Base-by-base conservation (phyloP, 257 asterid genomes). In the Nyctanthes arbortristis region DNA sequence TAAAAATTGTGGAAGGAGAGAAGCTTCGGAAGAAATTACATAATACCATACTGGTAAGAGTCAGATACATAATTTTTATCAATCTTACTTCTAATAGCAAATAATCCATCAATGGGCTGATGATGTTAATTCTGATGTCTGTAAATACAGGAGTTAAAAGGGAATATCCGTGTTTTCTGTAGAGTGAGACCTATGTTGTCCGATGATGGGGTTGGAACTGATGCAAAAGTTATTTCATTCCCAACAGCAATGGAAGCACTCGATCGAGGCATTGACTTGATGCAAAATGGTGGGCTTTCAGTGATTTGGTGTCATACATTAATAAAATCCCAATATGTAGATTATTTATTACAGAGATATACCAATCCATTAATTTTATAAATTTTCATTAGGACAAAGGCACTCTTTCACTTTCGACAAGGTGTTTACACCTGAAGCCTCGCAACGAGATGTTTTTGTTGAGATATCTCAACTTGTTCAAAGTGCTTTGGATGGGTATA, bases 381-480 rank as follows among this genome's bases (percentile, higher is more conserved):
- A 55, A 18, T 63, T 63, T 55, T 49, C 33, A 4, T 32, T 28
- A 95, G 99, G 97, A 69, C 97, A 92, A 85, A 89, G 79, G 71
- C 89, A 80, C 61, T 82, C 97, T 31, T 95, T 89, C 84, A 88
- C 91, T 11, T 95, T 82, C 67, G 98, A 95, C 83, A 92, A 90
- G 82, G 99, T 95, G 43, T 92, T 92, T 68, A 71, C 71, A 56
- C 96, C 97, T 14, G 95, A 90, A 33, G 94, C 84, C 69, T 80
- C 95, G n/a, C 97, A 95, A 74, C 80, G 87, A 78, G 90, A 85
- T 68, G 98, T 94, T 24, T 94, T 95, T 70, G 88, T 86, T 59
- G 99, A 95, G 82, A 95, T 95, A 76, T 92, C 99, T 27, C 98
- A 95, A 77, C 92, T 95, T 71, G 97, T 95, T 57, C 99, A 95